phyloP scores from a whole-genome alignment of 495 filamentous ascomycete species.

The Neohortaea acidophila region DNA sequence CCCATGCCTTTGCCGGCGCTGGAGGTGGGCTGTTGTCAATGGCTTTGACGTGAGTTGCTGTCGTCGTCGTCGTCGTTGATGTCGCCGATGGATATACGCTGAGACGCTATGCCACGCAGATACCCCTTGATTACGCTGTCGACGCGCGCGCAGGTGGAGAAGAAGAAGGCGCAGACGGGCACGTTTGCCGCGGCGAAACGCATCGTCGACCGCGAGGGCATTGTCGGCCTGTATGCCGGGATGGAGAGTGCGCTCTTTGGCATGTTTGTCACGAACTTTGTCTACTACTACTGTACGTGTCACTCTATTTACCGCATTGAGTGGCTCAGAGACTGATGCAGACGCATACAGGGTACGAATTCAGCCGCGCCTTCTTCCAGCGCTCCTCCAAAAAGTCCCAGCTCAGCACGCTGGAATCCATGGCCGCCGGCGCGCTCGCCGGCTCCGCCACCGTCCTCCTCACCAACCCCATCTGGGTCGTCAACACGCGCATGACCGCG shows the following conservation, averaged over 20 bases:
- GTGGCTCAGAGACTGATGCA: too few relatives aligned
- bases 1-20: conserved; percentile 74
- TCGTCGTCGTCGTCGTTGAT: too few relatives aligned
- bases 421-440: conserved; percentile 90
- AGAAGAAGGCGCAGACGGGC: conserved; percentile 70
- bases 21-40: conserved; percentile 87
- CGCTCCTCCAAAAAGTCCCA: conserved; percentile 59
- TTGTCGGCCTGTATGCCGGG: conserved; percentile 74
- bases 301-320: too few relatives aligned
- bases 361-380: conserved; percentile 81
- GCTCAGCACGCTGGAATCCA: conserved; percentile 76
- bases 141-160: conserved; percentile 94
- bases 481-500: conserved; percentile 96
- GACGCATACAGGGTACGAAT: conserved; percentile 82
- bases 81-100: conserved; percentile 5
- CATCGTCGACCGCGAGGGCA: conserved; percentile 82
- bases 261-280: conserved; percentile 96
- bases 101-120: conserved; percentile 29
- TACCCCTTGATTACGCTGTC: conserved; percentile 97
- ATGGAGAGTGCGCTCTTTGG: conserved; percentile 87
- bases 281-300: conserved; percentile 90
- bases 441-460: conserved; percentile 85
- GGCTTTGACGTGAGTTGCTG: conserved; percentile 68
- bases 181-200: conserved; percentile 67
- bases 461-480: conserved; percentile 97